Evolutionary conservation across 768 basidiomycete genomes (phyloP).

Genomic region (Leccinum rimulosum): DNA sequence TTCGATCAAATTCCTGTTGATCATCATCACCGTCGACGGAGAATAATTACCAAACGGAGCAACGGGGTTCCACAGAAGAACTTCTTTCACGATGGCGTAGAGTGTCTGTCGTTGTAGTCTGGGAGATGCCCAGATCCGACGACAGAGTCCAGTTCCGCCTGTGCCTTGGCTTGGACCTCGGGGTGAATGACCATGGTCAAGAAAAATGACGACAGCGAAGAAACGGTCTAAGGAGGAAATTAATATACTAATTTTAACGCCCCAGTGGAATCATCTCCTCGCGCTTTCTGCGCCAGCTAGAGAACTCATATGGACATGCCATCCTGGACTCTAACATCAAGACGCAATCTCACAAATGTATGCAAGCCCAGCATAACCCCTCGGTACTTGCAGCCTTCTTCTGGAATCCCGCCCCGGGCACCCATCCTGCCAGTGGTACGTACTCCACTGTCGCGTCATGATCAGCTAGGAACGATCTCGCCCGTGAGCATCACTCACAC

Average conservation of each 20-base stretch:
- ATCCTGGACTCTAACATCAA: neutral
- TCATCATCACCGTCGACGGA: conserved; percentile 7
- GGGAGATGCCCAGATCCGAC: conserved; percentile 29
- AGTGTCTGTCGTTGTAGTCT: conserved; percentile 31
- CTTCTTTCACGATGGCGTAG: conserved; percentile 29
- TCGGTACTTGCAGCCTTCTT: conserved; percentile 38
- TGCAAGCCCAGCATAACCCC: conserved; percentile 44
- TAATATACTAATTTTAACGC: neutral
- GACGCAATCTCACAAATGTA: conserved; percentile 40
- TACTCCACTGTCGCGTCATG: conserved; percentile 41
- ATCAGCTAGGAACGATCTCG: neutral
- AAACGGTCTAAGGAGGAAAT: conserved; percentile 23
- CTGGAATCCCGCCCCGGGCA: conserved; percentile 51
- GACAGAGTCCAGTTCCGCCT: conserved; percentile 27
- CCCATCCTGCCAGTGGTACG: conserved; percentile 42
- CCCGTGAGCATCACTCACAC: conserved; percentile 21
- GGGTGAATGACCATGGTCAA: conserved; percentile 31
- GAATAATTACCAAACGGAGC: conserved; percentile 31
- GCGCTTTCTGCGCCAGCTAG: conserved; percentile 42
- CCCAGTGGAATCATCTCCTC: neutral
- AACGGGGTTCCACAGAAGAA: conserved; percentile 32
- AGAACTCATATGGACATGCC: conserved; percentile 6
- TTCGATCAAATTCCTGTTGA: conserved; percentile 9
- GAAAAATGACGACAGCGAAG: conserved; percentile 30
- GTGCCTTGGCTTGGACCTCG: conserved; percentile 29